A percentile compares a stretch with the other conserved stretches of the same genome.
Conservation (phyloP, 345 rosid species). For the Stellera chamaejasme region DNA sequence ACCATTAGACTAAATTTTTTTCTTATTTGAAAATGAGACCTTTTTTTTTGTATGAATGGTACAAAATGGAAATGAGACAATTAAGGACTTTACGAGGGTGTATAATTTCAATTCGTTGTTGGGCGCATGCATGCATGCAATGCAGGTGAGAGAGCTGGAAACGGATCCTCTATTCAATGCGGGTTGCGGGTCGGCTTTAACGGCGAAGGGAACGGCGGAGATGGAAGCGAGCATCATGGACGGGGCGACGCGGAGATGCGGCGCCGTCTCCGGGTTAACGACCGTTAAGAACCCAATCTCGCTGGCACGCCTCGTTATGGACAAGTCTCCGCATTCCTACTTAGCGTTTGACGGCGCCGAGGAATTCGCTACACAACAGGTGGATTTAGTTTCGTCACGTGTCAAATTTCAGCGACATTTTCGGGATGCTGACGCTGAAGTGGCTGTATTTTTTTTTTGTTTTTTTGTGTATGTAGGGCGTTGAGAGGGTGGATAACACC, state of each 20-base stretch:
- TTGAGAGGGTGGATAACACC: conserved; percentile 55
- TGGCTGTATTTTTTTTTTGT: too few species aligned
- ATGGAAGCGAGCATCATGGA: conserved; percentile 97
- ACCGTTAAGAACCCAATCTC: conserved; percentile 79
- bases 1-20: too few species aligned
- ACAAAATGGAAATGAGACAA: too few species aligned
- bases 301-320: conserved; percentile 88
- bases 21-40: too few species aligned
- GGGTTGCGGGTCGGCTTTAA: conserved; percentile 80
- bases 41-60: too few species aligned
- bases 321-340: conserved; percentile 90
- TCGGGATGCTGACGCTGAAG: too few species aligned
- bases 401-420: too few species aligned
- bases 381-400: conserved; percentile 6
- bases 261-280: conserved; percentile 75
- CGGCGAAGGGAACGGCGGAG: conserved; percentile 77
- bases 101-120: too few species aligned
- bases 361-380: conserved; percentile 74
- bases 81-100: too few species aligned
- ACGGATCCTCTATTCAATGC: conserved; percentile 81
- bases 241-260: conserved; percentile 66
- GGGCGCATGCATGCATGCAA: too few species aligned
- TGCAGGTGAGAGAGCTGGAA: conserved; percentile 68
- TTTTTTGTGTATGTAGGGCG: conserved; percentile 31
- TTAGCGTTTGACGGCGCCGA: conserved; percentile 86